Evolutionary conservation across 257 asterid species (phyloP).

Genomic region (Gynochthodes officinalis): DNA sequence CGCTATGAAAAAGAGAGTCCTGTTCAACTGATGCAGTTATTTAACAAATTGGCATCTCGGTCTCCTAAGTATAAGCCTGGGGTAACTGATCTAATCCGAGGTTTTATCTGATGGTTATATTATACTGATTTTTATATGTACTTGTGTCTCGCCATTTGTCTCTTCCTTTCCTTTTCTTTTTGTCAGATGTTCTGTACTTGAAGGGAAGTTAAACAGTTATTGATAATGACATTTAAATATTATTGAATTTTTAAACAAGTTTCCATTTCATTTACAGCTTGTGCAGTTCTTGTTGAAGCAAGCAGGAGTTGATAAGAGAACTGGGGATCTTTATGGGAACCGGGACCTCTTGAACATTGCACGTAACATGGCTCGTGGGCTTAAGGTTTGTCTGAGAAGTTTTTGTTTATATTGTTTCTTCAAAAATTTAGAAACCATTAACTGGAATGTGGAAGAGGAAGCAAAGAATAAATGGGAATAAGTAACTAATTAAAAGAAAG

Average conservation of each 20-base stretch:
- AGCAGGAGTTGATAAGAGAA: slow-evolving; percentile 92
- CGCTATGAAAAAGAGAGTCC: slow-evolving; percentile 98
- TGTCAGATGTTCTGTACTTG: background rate
- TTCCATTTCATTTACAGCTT: slow-evolving; percentile 56
- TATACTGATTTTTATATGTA: slow-evolving; percentile 18
- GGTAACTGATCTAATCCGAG: slow-evolving; percentile 41
- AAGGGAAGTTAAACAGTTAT: background rate
- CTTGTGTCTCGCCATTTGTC: background rate
- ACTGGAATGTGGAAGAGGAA: too few relatives aligned
- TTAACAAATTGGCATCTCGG: slow-evolving; percentile 87
- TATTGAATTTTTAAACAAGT: slow-evolving; percentile 14
- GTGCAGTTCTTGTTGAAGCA: slow-evolving; percentile 94
- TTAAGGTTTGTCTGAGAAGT: slow-evolving; percentile 49
- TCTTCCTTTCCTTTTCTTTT: background rate
- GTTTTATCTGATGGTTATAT: background rate
- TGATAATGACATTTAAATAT: background rate
- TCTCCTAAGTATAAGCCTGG: slow-evolving; percentile 97
- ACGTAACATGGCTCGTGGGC: slow-evolving; percentile 97
- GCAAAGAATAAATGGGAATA: too few relatives aligned
- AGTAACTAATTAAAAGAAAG: too few relatives aligned
- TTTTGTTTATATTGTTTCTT: slow-evolving; percentile 11
- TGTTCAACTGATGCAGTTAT: slow-evolving; percentile 95
- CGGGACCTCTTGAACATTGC: slow-evolving; percentile 85
- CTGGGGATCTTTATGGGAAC: slow-evolving; percentile 96
- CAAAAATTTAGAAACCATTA: slow-evolving; percentile 2